Evolutionary conservation across 768 basidiomycete species (phyloP), one percentile per base, ranked within the genome.

Genomic region (Phaeolepiota aurea): DNA sequence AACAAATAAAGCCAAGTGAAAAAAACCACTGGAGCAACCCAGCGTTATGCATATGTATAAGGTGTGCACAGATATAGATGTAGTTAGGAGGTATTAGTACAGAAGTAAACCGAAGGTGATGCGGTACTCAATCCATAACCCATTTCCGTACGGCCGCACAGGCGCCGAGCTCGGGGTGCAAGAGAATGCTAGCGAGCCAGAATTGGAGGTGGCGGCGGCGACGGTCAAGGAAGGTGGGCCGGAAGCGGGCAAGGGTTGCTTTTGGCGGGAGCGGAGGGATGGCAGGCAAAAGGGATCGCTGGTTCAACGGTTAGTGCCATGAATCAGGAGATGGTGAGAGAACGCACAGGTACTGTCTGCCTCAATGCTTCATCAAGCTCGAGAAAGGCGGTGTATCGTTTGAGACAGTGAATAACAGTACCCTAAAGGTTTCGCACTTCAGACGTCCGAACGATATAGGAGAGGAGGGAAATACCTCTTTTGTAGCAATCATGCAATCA

Each of bases 111-210:
- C n/a, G n/a, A n/a, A n/a, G n/a, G n/a, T n/a, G n/a, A n/a, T n/a
- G n/a, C n/a, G n/a, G n/a, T n/a, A n/a, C n/a, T 28, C 25, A 68
- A 36, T 68, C 57, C 63, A 76, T 74, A 23, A 84, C 72, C 83
- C 83, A 86, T 32, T 61, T 52, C 43, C 75, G 58, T 9, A 82
- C 80, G 1, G 69, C 72, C 39, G 76, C 68, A 33, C 69, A 74
- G 0, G 72, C 75, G 2, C 83, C 83, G 4, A 85, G 62, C 37
- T 86, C 82, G 3, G 83, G 83, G 48, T 86, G 82, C 1, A 86
- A 60, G 0, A 86, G 52, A 1, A 85, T 69, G 0, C 71, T 57
- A 0, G 74, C 69, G 2, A 87, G 74, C 79, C 81, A 87, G 42
- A 74, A 71, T 53, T 85, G 74, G 2, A 85, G 64, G 10, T 67